Conservation (phyloP, 176 grass and related monocot species). For the Aegilops speltoides region DNA sequence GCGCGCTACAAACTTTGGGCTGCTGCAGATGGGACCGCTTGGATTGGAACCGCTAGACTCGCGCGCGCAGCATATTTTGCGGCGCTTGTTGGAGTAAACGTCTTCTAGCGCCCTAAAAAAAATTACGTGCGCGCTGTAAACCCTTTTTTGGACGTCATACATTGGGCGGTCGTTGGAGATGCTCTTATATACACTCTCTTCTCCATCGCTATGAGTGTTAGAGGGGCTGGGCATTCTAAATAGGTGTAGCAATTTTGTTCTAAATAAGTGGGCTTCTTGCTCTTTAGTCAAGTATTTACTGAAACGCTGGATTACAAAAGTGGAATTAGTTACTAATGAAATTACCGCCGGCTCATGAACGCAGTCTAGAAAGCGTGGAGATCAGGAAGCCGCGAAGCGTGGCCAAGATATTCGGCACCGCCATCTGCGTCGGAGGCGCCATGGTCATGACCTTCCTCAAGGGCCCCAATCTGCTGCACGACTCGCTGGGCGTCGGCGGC, state of each 20-base stretch:
- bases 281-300: not conserved
- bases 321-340: not conserved
- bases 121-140: too few relatives aligned
- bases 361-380: slow-evolving; percentile 51
- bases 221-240: not conserved
- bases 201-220: not conserved
- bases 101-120: too few relatives aligned
- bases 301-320: not conserved
- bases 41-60: too few relatives aligned
- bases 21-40: too few relatives aligned
- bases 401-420: slow-evolving; percentile 66
- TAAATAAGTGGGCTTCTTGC: not conserved
- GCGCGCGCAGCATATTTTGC: too few relatives aligned
- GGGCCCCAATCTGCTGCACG: slow-evolving; percentile 52
- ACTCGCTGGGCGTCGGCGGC: not conserved
- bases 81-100: too few relatives aligned
- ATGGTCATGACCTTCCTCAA: slow-evolving; percentile 64
- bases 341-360: not conserved
- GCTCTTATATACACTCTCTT: not conserved
- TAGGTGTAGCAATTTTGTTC: too few relatives aligned
- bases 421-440: slow-evolving; percentile 56
- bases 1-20: too few relatives aligned
- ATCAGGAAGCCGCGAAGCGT: slow-evolving; percentile 42
- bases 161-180: too few relatives aligned
- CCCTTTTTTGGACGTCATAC: too few relatives aligned